phyloP scores from a whole-genome alignment of 257 asterid genomes.

The Solanum clarkiae region DNA sequence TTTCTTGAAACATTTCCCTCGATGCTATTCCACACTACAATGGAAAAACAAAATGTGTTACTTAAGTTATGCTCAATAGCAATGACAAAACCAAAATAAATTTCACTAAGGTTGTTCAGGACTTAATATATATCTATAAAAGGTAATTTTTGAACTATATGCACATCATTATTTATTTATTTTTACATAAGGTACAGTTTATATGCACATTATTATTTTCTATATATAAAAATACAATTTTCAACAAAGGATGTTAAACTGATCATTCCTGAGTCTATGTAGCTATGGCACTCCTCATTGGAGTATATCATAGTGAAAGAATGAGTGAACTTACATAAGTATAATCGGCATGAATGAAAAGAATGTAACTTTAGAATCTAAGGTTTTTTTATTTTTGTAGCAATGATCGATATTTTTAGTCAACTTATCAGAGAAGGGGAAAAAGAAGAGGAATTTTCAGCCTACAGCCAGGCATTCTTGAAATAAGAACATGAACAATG shows the following conservation, averaged over 20 bases:
- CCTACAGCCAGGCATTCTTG: neutral
- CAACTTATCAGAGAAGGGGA: neutral
- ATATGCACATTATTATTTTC: neutral
- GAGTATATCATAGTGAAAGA: neutral
- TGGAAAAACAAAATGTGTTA: neutral
- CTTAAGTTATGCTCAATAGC: neutral
- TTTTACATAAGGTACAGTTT: too few species aligned
- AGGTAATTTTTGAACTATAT: neutral
- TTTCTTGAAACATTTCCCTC: neutral
- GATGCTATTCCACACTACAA: neutral
- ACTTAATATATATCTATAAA: neutral
- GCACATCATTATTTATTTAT: too few species aligned
- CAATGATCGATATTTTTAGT: neutral
- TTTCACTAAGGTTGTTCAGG: neutral
- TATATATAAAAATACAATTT: neutral
- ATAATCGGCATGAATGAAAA: neutral
- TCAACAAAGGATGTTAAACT: neutral
- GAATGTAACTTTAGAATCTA: neutral
- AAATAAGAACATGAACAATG: neutral
- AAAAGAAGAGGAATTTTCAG: neutral
- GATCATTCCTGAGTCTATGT: neutral
- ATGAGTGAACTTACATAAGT: neutral
- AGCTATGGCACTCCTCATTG: neutral
- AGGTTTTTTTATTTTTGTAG: neutral
- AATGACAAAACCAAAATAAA: neutral